Percentiles rank a stretch among this genome's conserved stretches.
Conservation (phyloP, 2,329 filamentous ascomycete species). For the Cladosporium oxysporum region DNA sequence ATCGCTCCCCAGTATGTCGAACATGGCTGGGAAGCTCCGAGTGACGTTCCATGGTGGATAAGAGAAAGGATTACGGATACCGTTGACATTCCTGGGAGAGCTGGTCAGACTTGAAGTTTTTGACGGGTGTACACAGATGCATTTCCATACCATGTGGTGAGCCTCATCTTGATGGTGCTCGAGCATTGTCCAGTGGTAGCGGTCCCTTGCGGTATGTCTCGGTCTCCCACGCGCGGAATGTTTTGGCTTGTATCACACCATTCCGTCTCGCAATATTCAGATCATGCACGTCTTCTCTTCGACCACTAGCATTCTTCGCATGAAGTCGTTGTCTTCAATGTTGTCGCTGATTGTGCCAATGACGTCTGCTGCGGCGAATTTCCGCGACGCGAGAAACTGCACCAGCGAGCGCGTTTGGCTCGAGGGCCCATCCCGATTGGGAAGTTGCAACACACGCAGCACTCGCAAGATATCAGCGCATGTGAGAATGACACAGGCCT, state of each 20-base stretch:
- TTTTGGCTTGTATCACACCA: constrained; percentile 2
- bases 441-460: not conserved
- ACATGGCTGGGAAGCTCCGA: constrained; percentile 68
- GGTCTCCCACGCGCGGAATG: constrained; percentile 1
- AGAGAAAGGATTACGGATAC: constrained; percentile 56
- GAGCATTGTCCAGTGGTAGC: not conserved
- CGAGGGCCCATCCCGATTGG: not conserved
- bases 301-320: not conserved
- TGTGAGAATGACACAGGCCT: not conserved
- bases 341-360: constrained; percentile 1
- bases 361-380: constrained; percentile 14
- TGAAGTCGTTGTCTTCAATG: not conserved
- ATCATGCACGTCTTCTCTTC: not conserved
- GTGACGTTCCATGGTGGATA: constrained; percentile 54
- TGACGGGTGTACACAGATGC: not conserved
- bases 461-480: not conserved
- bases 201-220: constrained; percentile 9
- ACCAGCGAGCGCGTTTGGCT: constrained; percentile 3
- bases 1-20: constrained; percentile 87
- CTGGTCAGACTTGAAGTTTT: not conserved
- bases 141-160: constrained; percentile 39
- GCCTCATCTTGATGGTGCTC: constrained; percentile 33
- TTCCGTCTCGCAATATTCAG: not conserved
- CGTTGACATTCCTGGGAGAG: constrained; percentile 53
- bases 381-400: constrained; percentile 8